A percentile compares a stretch with the other conserved stretches of the same genome.
Conservation (phyloP, 139 green algal species). For the Chlamydomonas incerta region DNA sequence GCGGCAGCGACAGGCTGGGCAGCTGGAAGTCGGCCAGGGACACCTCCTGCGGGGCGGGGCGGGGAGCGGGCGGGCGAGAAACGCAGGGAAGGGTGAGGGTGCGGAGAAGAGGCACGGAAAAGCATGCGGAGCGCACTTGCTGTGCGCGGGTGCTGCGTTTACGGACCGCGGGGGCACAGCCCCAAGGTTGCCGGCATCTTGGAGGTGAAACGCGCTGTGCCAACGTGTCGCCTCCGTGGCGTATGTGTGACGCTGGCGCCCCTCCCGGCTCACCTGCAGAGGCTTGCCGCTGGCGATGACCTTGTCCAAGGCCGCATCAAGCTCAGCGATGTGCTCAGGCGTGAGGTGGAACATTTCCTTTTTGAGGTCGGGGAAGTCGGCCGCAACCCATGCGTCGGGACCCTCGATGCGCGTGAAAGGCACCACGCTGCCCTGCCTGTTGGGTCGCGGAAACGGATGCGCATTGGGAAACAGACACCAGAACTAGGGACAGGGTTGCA, state of each 20-base stretch:
- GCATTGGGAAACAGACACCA: too few species aligned
- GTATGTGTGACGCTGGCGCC: not conserved
- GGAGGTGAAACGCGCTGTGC: not conserved
- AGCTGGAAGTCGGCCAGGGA: slow-evolving; percentile 59
- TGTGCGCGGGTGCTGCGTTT: too few species aligned
- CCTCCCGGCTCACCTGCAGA: slow-evolving; percentile 34
- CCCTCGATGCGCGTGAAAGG: slow-evolving; percentile 60
- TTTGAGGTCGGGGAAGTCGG: slow-evolving; percentile 34
- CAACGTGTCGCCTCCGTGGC: not conserved
- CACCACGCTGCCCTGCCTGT: slow-evolving; percentile 49
- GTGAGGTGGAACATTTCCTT: slow-evolving; percentile 55
- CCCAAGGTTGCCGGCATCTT: too few species aligned
- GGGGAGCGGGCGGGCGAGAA: not conserved
- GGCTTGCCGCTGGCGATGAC: slow-evolving; percentile 32
- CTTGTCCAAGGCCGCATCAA: slow-evolving; percentile 47
- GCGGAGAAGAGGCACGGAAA: not conserved
- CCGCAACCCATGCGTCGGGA: slow-evolving; percentile 53
- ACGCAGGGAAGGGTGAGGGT: not conserved
- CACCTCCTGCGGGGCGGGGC: slow-evolving; percentile 39
- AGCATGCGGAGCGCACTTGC: too few species aligned
- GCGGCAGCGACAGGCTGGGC: slow-evolving; percentile 61
- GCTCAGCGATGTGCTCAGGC: slow-evolving; percentile 47
- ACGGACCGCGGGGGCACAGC: too few species aligned
- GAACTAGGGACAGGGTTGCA: too few species aligned
- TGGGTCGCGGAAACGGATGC: too few species aligned